Base-by-base conservation (phyloP, 257 asterid genomes). In the Prunella vulgaris region DNA sequence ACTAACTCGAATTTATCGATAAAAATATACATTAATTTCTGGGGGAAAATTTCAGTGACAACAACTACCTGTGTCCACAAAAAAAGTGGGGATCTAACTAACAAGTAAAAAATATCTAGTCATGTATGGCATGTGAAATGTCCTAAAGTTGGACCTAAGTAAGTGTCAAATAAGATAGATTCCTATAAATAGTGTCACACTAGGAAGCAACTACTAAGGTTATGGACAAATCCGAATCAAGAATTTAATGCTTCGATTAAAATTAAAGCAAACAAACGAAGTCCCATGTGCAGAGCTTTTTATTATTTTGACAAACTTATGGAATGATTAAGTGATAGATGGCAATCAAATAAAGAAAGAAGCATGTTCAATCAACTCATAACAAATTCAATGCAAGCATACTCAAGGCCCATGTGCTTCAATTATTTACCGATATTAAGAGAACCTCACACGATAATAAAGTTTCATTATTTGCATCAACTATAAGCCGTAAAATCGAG, bases 381-480 rank as follows among this genome's bases (percentile, higher is more conserved):
- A 17, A 14, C 52, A 40, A 40, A 40, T 10, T 40, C 4, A 40
- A 10, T 20, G 27, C n/a, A 4, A 53, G 30, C 60, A 8, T 54
- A 54, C 15, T 54, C 60, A 56, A 52, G 14, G 0, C 59, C 77
- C 85, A 79, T 82, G 82, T 78, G 84, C 81, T 66, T 66, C 81
- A 63, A 72, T 80, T 72, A 75, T 76, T 59, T 63, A 72, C 44
- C 61, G 48, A 32, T 68, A 75, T 58, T 52, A 44, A 40, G 57
- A 70, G 20, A 64, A 74, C 25, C 64, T 62, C 51, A 12, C 59
- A 57, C 10, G 66, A 24, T 71, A 76, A 25, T 69, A 71, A 80
- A 84, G 69, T 76, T 46, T 71, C 71, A 63, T 72, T 83, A 86
- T 88, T 76, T 85, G 82, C 86, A 80, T 40, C 65, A 68, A 74